A percentile compares a stretch with the other conserved stretches of the same genome.
Evolutionary conservation across 768 basidiomycete genomes (phyloP).

Genomic region (Xanthoconium stramineum): DNA sequence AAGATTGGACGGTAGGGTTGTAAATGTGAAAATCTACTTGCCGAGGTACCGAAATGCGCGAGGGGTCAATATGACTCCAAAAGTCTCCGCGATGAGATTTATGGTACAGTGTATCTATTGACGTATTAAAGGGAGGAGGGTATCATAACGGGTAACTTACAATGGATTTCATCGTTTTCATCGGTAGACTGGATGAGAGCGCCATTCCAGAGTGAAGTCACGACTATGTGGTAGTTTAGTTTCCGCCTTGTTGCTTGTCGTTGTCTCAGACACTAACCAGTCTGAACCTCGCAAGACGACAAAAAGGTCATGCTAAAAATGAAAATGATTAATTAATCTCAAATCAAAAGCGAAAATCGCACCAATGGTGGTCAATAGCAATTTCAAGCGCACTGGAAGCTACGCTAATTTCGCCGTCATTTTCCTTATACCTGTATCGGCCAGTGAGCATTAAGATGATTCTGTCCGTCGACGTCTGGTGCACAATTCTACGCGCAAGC

Average conservation of each 20-base stretch:
- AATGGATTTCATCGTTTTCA: constrained; percentile 74
- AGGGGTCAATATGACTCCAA: constrained; percentile 71
- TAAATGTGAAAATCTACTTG: constrained; percentile 20
- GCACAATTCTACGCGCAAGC: constrained; percentile 76
- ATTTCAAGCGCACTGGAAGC: constrained; percentile 77
- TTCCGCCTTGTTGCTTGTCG: neutral
- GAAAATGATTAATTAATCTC: neutral
- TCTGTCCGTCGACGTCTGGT: constrained; percentile 59
- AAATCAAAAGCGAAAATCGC: constrained; percentile 3
- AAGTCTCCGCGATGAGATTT: constrained; percentile 52
- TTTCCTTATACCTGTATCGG: constrained; percentile 66
- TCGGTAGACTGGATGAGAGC: constrained; percentile 77
- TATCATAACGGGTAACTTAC: constrained; percentile 35
- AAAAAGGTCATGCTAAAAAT: constrained; percentile 68
- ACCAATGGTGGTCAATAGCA: constrained; percentile 94
- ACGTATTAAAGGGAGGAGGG: constrained; percentile 5
- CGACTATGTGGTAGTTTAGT: constrained; percentile 46
- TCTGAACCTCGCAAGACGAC: constrained; percentile 82
- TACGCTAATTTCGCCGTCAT: constrained; percentile 74
- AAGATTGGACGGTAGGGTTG: neutral
- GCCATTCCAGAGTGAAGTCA: constrained; percentile 80
- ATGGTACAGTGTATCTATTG: constrained; percentile 64
- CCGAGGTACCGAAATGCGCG: constrained; percentile 79
- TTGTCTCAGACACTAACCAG: constrained; percentile 44
- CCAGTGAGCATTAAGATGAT: constrained; percentile 72